Percentiles rank a stretch among this genome's conserved stretches.
These are phyloP conservation scores for Aphanomyces invadans DNA, from an alignment of 352 stramenopile species.

Conservation along the genomic window DNA sequence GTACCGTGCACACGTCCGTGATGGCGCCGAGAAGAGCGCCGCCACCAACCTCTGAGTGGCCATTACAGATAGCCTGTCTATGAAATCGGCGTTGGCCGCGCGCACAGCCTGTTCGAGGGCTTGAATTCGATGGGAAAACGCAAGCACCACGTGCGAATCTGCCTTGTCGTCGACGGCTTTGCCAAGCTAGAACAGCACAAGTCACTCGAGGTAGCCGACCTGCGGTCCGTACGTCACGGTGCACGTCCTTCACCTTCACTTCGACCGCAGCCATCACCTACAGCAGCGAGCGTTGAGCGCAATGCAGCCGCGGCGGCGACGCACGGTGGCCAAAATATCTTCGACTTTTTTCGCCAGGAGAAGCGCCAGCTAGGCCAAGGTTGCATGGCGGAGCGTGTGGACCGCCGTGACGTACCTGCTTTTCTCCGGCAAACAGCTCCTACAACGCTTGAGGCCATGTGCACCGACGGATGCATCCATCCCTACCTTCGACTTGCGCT, in stretches of 20 bases:
- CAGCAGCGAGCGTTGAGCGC: too few species aligned
- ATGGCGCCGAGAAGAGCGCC: too few species aligned
- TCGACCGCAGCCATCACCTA: neutral
- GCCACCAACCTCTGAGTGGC: neutral
- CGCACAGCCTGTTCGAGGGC: neutral
- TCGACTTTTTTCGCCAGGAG: neutral
- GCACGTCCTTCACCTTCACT: neutral
- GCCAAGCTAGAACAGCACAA: too few species aligned
- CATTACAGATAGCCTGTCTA: neutral
- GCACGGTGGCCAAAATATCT: neutral
- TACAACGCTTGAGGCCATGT: neutral
- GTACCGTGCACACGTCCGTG: too few species aligned
- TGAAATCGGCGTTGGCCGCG: neutral
- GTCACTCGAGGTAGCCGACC: too few species aligned
- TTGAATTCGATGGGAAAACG: neutral
- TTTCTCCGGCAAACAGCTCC: neutral
- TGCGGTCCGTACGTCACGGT: neutral
- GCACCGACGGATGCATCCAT: neutral
- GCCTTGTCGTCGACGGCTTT: neutral
- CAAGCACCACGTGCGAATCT: neutral
- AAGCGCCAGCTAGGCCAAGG: neutral
- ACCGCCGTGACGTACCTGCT: too few species aligned
- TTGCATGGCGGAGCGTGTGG: too few species aligned
- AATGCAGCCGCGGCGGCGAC: neutral
- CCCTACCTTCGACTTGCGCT: slow-evolving; percentile 7